phyloP scores from a whole-genome alignment of 2,329 filamentous ascomycete species.

The Dryadomyces sulphureus region DNA sequence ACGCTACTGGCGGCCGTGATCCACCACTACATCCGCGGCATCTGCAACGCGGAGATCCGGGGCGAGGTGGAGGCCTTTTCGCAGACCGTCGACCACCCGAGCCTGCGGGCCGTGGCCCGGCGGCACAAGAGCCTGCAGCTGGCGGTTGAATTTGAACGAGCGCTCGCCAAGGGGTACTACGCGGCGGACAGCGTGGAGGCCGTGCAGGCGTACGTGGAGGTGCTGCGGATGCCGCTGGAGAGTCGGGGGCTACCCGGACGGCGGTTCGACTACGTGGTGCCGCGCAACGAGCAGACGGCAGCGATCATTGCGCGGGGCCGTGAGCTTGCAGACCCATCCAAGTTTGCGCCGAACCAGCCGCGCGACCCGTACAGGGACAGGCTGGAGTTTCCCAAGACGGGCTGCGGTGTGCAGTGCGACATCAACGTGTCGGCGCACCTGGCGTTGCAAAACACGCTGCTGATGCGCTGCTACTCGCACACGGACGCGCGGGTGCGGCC shows the following conservation, averaged over 20 bases:
- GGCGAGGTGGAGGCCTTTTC: constrained; percentile 23
- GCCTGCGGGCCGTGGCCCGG: constrained; percentile 27
- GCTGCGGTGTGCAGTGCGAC: constrained; percentile 74
- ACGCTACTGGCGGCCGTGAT: constrained; percentile 18
- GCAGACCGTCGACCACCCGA: constrained; percentile 11
- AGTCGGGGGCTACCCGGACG: constrained; percentile 8
- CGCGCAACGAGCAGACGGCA: constrained; percentile 19
- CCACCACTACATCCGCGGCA: constrained; percentile 36
- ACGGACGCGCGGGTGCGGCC: constrained; percentile 64
- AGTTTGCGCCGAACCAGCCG: constrained; percentile 32
- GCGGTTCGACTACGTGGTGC: constrained; percentile 21
- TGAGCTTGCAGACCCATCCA: constrained; percentile 32
- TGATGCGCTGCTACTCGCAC: constrained; percentile 70
- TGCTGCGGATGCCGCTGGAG: constrained; percentile 28
- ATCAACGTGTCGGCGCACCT: constrained; percentile 84
- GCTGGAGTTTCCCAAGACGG: constrained; percentile 64
- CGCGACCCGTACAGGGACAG: constrained; percentile 39
- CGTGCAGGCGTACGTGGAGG: constrained; percentile 32
- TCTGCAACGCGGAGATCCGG: constrained; percentile 30
- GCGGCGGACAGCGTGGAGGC: constrained; percentile 18
- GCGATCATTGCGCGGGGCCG: constrained; percentile 27
- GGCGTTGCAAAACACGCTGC: constrained; percentile 67
- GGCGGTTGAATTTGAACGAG: constrained; percentile 38
- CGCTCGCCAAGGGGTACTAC: constrained; percentile 33
- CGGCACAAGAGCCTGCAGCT: constrained; percentile 42